Percentiles rank a stretch among this genome's conserved stretches.
phyloP scores from a whole-genome alignment of 192 early-diverging fungal species.

The Gryganskiella cystojenkinii region DNA sequence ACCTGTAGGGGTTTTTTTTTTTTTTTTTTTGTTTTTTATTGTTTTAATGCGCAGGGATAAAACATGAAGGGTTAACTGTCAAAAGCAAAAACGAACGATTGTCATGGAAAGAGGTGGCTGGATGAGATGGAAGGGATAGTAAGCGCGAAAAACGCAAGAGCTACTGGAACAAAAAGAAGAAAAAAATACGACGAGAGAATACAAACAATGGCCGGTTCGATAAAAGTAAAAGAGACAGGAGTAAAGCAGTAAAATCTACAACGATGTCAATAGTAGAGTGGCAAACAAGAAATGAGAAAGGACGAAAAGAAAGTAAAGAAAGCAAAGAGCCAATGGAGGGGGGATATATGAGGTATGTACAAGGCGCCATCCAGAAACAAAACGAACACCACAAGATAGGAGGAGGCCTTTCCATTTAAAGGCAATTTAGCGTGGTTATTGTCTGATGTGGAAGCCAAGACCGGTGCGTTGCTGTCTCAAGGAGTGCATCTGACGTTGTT shows the following conservation, averaged over 20 bases:
- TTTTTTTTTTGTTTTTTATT: conserved; percentile 1
- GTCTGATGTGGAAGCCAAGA: conserved; percentile 3
- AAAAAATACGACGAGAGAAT: background rate
- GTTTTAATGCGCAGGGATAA: no score
- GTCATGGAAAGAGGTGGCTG: no score
- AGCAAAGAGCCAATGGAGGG: background rate
- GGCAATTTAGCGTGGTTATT: no score
- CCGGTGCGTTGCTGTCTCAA: background rate
- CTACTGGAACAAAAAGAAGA: no score
- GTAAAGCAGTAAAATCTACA: background rate
- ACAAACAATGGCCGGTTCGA: conserved; percentile 1
- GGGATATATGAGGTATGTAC: background rate
- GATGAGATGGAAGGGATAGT: no score
- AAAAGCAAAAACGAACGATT: no score
- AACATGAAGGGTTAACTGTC: no score
- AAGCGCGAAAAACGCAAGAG: no score
- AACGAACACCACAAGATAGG: no score
- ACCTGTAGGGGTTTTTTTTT: background rate
- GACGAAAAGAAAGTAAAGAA: conserved; percentile 2
- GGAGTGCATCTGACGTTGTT: background rate
- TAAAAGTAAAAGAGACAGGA: background rate
- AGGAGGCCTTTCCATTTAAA: no score
- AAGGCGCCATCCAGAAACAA: background rate
- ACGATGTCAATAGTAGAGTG: background rate
- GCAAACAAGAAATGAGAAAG: background rate